These are phyloP conservation scores for Ambrosiella cleistominuta DNA, from an alignment of 2,329 filamentous ascomycete genomes.

Conservation along the genomic window DNA sequence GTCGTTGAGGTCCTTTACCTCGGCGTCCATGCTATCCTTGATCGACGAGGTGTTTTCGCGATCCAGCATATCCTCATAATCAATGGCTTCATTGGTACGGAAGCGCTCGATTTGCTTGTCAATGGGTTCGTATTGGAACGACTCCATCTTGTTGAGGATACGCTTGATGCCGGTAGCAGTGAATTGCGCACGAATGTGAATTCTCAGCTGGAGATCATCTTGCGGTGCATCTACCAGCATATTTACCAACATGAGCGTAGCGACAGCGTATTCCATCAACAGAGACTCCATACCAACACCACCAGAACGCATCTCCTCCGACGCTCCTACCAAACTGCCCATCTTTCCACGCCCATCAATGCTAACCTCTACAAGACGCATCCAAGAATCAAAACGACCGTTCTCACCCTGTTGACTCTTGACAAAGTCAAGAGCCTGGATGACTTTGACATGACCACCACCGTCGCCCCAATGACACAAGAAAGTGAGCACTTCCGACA, in stretches of 20 bases:
- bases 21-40: conserved; percentile 70
- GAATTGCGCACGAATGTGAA: conserved; percentile 91
- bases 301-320: conserved; percentile 86
- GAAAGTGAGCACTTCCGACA: conserved; percentile 92
- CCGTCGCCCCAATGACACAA: conserved; percentile 86
- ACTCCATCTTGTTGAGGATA: conserved; percentile 90
- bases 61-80: conserved; percentile 94
- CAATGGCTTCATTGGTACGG: conserved; percentile 84
- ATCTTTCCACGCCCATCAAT: conserved; percentile 96
- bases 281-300: conserved; percentile 98
- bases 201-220: conserved; percentile 72
- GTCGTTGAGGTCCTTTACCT: conserved; percentile 82
- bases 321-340: conserved; percentile 92
- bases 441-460: conserved; percentile 78
- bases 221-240: conserved; percentile 89
- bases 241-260: conserved; percentile 87
- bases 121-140: conserved; percentile 93
- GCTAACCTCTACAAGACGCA: conserved; percentile 94
- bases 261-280: conserved; percentile 96
- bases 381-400: conserved; percentile 93
- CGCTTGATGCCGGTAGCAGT: conserved; percentile 90
- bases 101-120: conserved; percentile 96
- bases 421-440: conserved; percentile 82
- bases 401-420: conserved; percentile 80
- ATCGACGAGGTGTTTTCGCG: conserved; percentile 67